Evolutionary conservation across 768 basidiomycete species (phyloP).

Genomic region (Rhodocollybia butyracea): DNA sequence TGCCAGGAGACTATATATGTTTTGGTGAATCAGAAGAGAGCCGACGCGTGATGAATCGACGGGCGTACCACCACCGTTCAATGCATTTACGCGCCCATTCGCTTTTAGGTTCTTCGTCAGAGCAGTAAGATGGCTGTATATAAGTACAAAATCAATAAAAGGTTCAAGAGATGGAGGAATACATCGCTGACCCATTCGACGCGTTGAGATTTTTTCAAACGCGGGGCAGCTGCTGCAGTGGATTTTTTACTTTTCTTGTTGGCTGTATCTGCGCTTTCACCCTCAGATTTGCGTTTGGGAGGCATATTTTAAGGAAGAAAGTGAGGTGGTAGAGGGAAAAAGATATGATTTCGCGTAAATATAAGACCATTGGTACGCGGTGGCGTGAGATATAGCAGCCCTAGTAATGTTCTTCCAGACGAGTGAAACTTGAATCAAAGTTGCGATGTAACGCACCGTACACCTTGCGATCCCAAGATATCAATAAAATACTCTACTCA

Average conservation of each 20-base stretch:
- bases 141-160: neutral
- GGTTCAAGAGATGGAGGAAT: too few relatives aligned
- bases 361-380: too few relatives aligned
- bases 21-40: neutral
- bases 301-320: neutral
- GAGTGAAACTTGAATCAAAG: too few relatives aligned
- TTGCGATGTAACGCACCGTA: too few relatives aligned
- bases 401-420: too few relatives aligned
- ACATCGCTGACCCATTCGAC: neutral
- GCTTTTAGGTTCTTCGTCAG: constrained; percentile 8
- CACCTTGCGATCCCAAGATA: too few relatives aligned
- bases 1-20: constrained; percentile 9
- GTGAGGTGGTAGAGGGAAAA: neutral
- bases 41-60: neutral
- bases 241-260: neutral
- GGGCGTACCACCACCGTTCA: constrained; percentile 13
- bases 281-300: constrained; percentile 2
- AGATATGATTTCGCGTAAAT: too few relatives aligned
- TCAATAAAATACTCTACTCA: too few relatives aligned
- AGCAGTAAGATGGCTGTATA: neutral
- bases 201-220: constrained; percentile 4
- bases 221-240: neutral
- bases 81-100: constrained; percentile 13
- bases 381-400: too few relatives aligned
- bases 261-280: neutral